Evolutionary conservation across 179 eudicot species (phyloP).

Genomic region (Beta corolliflora): DNA sequence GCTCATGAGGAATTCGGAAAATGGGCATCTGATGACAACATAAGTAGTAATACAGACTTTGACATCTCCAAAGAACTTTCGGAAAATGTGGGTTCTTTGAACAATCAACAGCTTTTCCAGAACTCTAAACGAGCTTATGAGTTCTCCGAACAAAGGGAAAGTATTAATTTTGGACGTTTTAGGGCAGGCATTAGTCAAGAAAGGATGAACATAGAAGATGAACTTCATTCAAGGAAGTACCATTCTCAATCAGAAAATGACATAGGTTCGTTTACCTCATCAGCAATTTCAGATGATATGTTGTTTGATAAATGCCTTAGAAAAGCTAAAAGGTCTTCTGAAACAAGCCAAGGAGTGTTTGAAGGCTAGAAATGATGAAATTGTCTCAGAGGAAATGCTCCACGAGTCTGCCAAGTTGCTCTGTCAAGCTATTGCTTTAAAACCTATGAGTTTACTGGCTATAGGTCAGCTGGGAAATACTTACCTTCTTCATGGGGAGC

Average conservation of each 20-base stretch:
- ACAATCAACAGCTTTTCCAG: constrained; percentile 31
- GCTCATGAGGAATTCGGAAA: constrained; percentile 38
- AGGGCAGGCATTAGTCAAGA: constrained; percentile 24
- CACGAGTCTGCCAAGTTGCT: constrained; percentile 63
- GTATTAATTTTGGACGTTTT: constrained; percentile 33
- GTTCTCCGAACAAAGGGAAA: constrained; percentile 27
- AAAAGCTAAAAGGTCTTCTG: constrained; percentile 58
- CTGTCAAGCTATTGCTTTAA: constrained; percentile 68
- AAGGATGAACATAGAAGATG: constrained; percentile 34
- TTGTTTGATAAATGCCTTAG: constrained; percentile 58
- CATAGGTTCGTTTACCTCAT: constrained; percentile 42
- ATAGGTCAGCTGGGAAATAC: constrained; percentile 92
- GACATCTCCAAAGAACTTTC: constrained; percentile 34
- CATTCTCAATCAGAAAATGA: constrained; percentile 26
- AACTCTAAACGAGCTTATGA: constrained; percentile 31
- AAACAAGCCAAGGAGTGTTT: constrained; percentile 65
- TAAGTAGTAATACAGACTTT: constrained; percentile 39
- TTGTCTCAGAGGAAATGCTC: constrained; percentile 55
- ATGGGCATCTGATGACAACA: constrained; percentile 36
- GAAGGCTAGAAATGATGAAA: constrained; percentile 41
- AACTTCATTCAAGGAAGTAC: constrained; percentile 32
- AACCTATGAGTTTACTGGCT: constrained; percentile 94
- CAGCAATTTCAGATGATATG: constrained; percentile 57
- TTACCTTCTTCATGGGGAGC: constrained; percentile 91
- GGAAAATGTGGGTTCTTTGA: constrained; percentile 31